Conservation (phyloP, 164 flowering plant genomes). For the Vitis riparia region DNA sequence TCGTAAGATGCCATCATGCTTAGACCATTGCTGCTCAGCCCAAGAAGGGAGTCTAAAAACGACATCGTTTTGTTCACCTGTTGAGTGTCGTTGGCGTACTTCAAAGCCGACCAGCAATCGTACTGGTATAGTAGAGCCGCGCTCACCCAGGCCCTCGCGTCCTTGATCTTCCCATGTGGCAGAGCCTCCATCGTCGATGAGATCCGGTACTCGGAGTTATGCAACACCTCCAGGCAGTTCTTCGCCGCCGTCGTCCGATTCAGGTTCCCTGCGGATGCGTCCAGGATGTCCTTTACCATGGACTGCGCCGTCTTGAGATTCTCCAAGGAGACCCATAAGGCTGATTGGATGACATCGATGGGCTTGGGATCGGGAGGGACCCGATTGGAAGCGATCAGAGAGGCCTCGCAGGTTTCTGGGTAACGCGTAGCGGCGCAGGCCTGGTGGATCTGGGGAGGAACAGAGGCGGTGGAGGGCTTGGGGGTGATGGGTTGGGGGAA, state of each 20-base stretch:
- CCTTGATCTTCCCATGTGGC: constrained; percentile 45
- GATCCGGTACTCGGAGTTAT: constrained; percentile 40
- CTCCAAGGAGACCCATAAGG: constrained; percentile 38
- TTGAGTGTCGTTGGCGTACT: constrained; percentile 60
- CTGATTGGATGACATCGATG: constrained; percentile 43
- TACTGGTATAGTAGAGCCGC: constrained; percentile 65
- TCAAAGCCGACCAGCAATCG: constrained; percentile 72
- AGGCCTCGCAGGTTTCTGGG: constrained; percentile 45
- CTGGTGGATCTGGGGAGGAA: constrained; percentile 25
- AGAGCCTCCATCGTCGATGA: constrained; percentile 24
- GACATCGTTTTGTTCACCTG: constrained; percentile 57
- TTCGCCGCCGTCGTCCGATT: constrained; percentile 64
- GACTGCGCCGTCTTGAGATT: constrained; percentile 51
- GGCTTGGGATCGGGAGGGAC: constrained; percentile 38
- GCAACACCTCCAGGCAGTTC: constrained; percentile 54
- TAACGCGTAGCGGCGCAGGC: constrained; percentile 76
- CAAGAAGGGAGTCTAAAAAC: constrained; percentile 38
- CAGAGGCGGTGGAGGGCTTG: background rate
- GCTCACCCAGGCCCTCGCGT: constrained; percentile 77
- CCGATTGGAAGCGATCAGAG: constrained; percentile 23
- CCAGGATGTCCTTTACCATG: constrained; percentile 48
- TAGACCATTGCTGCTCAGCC: constrained; percentile 56
- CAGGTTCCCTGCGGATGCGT: constrained; percentile 34
- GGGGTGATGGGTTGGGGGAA: background rate
- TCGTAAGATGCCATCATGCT: constrained; percentile 69